Conservation (phyloP, 1,139 yeast species). For the Magnusiomyces clavatus region DNA sequence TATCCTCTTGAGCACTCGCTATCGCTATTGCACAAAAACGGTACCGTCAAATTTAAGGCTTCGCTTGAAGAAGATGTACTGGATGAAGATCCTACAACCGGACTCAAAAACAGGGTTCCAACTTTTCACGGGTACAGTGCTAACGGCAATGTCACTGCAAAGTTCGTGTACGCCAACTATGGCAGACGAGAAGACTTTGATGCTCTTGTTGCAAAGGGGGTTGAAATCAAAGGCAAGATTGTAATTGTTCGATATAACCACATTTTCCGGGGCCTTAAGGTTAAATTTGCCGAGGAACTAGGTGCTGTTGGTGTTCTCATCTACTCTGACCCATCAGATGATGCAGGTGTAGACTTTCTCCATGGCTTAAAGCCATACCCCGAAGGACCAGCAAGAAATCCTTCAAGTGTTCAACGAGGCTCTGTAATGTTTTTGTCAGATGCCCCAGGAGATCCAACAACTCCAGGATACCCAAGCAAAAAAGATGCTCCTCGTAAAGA, state of each 20-base stretch:
- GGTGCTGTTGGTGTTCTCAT: conserved; percentile 56
- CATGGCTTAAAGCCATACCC: conserved; percentile 56
- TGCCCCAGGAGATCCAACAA: conserved; percentile 83
- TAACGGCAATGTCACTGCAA: conserved; percentile 54
- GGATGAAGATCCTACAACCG: conserved; percentile 62
- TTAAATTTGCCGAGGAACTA: conserved; percentile 56
- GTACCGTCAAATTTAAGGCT: conserved; percentile 47
- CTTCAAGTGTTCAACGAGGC: conserved; percentile 71
- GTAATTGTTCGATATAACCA: conserved; percentile 54
- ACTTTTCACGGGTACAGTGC: conserved; percentile 67
- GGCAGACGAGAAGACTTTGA: conserved; percentile 53
- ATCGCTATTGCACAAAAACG: conserved; percentile 34
- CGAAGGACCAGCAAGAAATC: conserved; percentile 61
- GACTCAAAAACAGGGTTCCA: conserved; percentile 43
- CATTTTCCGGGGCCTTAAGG: conserved; percentile 58
- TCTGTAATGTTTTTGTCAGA: conserved; percentile 71
- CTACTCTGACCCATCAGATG: conserved; percentile 64
- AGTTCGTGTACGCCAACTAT: conserved; percentile 52
- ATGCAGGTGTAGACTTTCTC: conserved; percentile 40
- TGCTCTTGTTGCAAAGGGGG: conserved; percentile 37
- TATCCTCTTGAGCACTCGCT: conserved; percentile 52
- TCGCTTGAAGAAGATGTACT: conserved; percentile 64
- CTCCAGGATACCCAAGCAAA: conserved; percentile 74
- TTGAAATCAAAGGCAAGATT: conserved; percentile 45
- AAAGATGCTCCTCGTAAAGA: conserved; percentile 40